Percentiles rank a stretch among this genome's conserved stretches.
phyloP scores from a whole-genome alignment of 306 rosid genomes.

The Cicer pinnatifidum region DNA sequence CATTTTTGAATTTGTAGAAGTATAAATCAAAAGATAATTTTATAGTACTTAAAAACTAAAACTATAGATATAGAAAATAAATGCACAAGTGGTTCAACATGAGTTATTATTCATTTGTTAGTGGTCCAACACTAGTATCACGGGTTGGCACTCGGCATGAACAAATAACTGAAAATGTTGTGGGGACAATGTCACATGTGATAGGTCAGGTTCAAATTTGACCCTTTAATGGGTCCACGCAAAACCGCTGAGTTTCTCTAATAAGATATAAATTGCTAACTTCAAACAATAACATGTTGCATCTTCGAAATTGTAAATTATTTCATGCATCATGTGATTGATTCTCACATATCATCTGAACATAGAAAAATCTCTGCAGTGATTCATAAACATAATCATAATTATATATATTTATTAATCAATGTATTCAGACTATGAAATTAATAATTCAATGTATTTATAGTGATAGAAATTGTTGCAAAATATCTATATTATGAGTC shows the following conservation, averaged over 20 bases:
- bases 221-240: conserved; percentile 45
- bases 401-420: too few relatives aligned
- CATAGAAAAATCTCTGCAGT: background rate
- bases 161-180: conserved; percentile 46
- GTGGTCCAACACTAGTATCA: conserved; percentile 58
- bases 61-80: background rate
- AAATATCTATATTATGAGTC: too few relatives aligned
- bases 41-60: too few relatives aligned
- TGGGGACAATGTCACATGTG: conserved; percentile 54
- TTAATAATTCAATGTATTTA: too few relatives aligned
- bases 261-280: conserved; percentile 35
- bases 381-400: background rate
- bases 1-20: too few relatives aligned
- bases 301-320: conserved; percentile 39
- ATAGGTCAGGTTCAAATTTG: conserved; percentile 41
- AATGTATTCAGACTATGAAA: too few relatives aligned
- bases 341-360: background rate
- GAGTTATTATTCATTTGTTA: conserved; percentile 32
- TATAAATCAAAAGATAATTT: too few relatives aligned
- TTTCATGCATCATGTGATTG: conserved; percentile 4
- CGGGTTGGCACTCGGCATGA: conserved; percentile 53
- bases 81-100: background rate
- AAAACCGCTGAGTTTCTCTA: conserved; percentile 39
- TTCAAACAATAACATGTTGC: conserved; percentile 36
- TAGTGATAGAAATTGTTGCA: too few relatives aligned